Base-by-base conservation (phyloP, 148 eudicot species). In the Camellia sinensis region DNA sequence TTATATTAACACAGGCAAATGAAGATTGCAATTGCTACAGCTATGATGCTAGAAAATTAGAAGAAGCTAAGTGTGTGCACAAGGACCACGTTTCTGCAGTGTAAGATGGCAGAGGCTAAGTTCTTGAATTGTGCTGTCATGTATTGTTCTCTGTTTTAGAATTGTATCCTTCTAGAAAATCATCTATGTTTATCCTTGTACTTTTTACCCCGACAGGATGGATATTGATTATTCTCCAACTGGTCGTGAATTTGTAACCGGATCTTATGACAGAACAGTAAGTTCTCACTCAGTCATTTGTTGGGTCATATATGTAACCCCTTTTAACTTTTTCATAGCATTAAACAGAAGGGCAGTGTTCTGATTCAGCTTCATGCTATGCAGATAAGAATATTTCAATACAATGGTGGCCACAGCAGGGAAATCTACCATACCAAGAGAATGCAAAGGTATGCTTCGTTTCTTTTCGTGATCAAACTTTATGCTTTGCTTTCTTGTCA, bases 201-300 rank as follows among this genome's bases (percentile, higher is more conserved):
- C n/a, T 59, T 43, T 53, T 73, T 44, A 61, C 17, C 80, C 63
- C 13, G 83, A 44, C 90, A 96, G 99, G 79, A 89, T 96, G 99
- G 99, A 96, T 81, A 94, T 96, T 80, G 99, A 96, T 84, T 96
- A 91, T 80, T 96, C 99, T 62, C 98, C 99, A 75, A 96, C 98
- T 76, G 99, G 99, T 64, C 97, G 98, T 13, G 99, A 96, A 85
- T 96, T 96, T 83, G 99, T 96, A 48, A 96, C 99, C 21, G 99
- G 99, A 80, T 96, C 99, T 43, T 96, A 96, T 85, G 99, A 96
- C 79, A 90, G 97, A 89, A 88, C 95, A 17, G 99, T 96, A 79
- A 88, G 97, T 91, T 75, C 37, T 68, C 22, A 53, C 37, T 68
- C 22, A 53, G 12, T 57, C 7, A 19, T 82, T 7, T 66, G 1